Evolutionary conservation across 768 basidiomycete species (phyloP), one percentile per base, ranked within the genome.

Genomic region (Hortiboletus campestris): DNA sequence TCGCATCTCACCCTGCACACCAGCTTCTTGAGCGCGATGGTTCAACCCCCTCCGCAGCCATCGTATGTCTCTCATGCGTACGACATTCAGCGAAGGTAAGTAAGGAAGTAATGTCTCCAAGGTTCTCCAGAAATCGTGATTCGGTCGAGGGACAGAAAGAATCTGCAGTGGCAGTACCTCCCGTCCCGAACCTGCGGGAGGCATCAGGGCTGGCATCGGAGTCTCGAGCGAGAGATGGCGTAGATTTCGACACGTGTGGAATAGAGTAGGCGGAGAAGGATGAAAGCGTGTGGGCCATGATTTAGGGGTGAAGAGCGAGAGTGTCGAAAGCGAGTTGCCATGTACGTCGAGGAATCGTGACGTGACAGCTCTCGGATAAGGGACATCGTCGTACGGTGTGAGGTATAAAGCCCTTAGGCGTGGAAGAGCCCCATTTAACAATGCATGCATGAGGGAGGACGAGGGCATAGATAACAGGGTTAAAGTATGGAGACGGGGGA

Each of bases 1-100:
- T 59, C 77, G 74, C 83, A 93, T 85, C 67, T 90, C 87, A 41
- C 89, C 91, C 70, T 91, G 90, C 14, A 90, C 80, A 9, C 91
- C 91, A 8, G 90, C 81, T 58, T 80, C 83, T 59, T 82, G 84
- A 25, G 91, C 91, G 55, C 79, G 76, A 1, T 71, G 72, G 9
- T 79, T 83, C 69, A 91, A 79, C 0, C 88, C 90, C 49, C 78
- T 79, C 51, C 84, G 74, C 35, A 92, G 70, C 89, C 90, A 92
- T 32, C 82, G 82, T 17, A 89, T 78, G 60, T 91, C 88, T 56
- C 88, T 75, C 16, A 79, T 76, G 16, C 86, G 80, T 19, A 93
- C 72, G 9, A 80, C 76, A 40, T 73, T 66, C 22, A 93, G 75
- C 13, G 74, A 63, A 1, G 88, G 87, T 19, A 91, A 69, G 4